Conservation (phyloP, 495 filamentous ascomycete species). For the Hypoxylon crocopeplum region DNA sequence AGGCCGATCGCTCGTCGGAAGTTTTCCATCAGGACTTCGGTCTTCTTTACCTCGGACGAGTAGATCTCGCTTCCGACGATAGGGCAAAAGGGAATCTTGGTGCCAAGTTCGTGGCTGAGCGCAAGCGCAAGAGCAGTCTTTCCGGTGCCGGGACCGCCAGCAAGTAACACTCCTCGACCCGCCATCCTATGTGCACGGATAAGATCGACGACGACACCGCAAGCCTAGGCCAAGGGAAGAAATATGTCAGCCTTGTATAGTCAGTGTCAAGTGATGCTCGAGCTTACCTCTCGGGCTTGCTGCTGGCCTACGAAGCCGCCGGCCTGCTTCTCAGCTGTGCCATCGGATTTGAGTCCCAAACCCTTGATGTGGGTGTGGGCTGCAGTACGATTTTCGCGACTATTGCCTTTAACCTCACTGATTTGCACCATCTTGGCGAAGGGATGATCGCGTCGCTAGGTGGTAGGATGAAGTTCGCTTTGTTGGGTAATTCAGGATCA, state of each 20-base stretch:
- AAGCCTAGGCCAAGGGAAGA: conserved; percentile 63
- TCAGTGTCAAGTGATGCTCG: background rate
- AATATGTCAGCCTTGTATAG: conserved; percentile 19
- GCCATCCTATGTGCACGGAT: conserved; percentile 97
- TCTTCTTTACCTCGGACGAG: conserved; percentile 98
- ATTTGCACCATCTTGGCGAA: conserved; percentile 80
- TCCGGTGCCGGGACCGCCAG: conserved; percentile 90
- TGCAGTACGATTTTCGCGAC: conserved; percentile 93
- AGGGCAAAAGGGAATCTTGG: conserved; percentile 96
- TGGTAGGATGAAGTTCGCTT: conserved; percentile 6
- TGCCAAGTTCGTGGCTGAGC: conserved; percentile 93
- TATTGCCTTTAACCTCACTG: conserved; percentile 93
- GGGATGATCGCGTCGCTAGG: conserved; percentile 9
- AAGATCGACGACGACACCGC: conserved; percentile 92
- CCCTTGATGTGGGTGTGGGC: conserved; percentile 98
- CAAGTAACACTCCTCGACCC: conserved; percentile 88
- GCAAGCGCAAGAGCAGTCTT: conserved; percentile 96
- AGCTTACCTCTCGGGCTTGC: conserved; percentile 78
- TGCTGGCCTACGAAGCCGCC: conserved; percentile 90
- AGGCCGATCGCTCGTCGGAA: conserved; percentile 95
- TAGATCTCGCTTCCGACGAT: conserved; percentile 98
- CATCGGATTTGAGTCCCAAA: conserved; percentile 82
- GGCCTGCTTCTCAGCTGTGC: conserved; percentile 75
- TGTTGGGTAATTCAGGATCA: background rate
- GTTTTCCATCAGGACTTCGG: conserved; percentile 97